A percentile compares a stretch with the other conserved stretches of the same genome.
phyloP scores from a whole-genome alignment of 495 filamentous ascomycete genomes.

The Hypoxylon intermedium region DNA sequence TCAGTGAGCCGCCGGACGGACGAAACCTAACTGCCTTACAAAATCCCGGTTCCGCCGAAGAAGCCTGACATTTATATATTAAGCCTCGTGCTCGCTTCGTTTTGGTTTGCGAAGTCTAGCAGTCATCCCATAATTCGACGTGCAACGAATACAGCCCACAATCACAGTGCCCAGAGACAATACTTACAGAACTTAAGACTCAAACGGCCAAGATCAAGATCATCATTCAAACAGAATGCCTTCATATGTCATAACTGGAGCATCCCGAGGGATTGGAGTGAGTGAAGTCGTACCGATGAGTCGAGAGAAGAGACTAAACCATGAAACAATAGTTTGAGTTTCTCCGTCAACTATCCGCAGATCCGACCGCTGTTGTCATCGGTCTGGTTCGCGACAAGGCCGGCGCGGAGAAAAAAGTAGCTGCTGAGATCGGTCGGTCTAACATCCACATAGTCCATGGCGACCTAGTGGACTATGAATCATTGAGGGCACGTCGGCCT shows the following conservation, averaged over 20 bases:
- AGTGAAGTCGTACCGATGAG: background rate
- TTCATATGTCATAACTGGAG: conserved; percentile 46
- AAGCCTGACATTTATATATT: too few species aligned
- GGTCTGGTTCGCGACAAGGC: conserved; percentile 49
- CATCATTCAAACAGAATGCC: conserved; percentile 34
- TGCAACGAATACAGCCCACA: too few species aligned
- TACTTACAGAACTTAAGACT: too few species aligned
- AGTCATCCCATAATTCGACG: too few species aligned
- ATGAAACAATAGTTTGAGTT: conserved; percentile 44
- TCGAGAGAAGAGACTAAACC: conserved; percentile 6
- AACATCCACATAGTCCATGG: conserved; percentile 56
- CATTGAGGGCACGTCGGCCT: conserved; percentile 45
- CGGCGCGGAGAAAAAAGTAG: conserved; percentile 41
- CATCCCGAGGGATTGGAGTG: conserved; percentile 47
- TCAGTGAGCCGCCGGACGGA: conserved; percentile 12
- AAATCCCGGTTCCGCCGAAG: too few species aligned
- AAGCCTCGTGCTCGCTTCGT: too few species aligned
- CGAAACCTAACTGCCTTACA: conserved; percentile 2
- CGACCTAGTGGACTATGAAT: conserved; percentile 53
- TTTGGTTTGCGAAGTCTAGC: too few species aligned
- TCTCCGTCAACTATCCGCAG: conserved; percentile 43
- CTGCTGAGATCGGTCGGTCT: conserved; percentile 42
- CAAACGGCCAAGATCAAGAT: background rate
- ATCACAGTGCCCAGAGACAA: too few species aligned
- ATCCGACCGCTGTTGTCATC: conserved; percentile 43